phyloP scores from a whole-genome alignment of 495 filamentous ascomycete genomes.

The Tuber magnatum region DNA sequence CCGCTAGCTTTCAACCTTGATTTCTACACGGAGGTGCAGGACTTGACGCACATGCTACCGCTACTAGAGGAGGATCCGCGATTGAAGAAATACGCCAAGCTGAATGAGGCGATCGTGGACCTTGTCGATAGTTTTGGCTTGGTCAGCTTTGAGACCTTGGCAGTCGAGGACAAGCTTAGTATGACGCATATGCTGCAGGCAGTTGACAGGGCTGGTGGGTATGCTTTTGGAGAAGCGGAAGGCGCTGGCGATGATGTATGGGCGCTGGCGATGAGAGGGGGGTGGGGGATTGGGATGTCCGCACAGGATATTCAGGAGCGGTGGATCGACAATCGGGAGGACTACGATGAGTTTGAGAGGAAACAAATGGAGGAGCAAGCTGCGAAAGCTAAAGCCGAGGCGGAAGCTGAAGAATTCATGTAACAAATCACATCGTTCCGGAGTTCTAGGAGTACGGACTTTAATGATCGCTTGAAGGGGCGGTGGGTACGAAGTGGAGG shows the following conservation, averaged over 20 bases:
- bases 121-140: conserved; percentile 82
- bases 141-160: conserved; percentile 84
- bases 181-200: conserved; percentile 85
- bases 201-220: conserved; percentile 85
- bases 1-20: conserved; percentile 87
- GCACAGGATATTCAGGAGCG: conserved; percentile 84
- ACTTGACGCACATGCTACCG: conserved; percentile 75
- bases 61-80: conserved; percentile 56
- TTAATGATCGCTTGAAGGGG: neutral
- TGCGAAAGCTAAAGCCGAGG: conserved; percentile 39
- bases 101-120: conserved; percentile 80
- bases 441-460: neutral
- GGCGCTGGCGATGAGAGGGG: conserved; percentile 79
- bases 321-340: conserved; percentile 85
- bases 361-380: conserved; percentile 56
- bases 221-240: conserved; percentile 84
- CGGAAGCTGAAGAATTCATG: conserved; percentile 40
- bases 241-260: conserved; percentile 90
- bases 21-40: conserved; percentile 97
- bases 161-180: conserved; percentile 89
- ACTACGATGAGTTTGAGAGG: conserved; percentile 73
- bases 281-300: conserved; percentile 65
- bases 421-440: conserved; percentile 2
- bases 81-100: conserved; percentile 64
- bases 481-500: neutral